Base-by-base conservation (phyloP, 345 rosid genomes). In the Reutealis trisperma region DNA sequence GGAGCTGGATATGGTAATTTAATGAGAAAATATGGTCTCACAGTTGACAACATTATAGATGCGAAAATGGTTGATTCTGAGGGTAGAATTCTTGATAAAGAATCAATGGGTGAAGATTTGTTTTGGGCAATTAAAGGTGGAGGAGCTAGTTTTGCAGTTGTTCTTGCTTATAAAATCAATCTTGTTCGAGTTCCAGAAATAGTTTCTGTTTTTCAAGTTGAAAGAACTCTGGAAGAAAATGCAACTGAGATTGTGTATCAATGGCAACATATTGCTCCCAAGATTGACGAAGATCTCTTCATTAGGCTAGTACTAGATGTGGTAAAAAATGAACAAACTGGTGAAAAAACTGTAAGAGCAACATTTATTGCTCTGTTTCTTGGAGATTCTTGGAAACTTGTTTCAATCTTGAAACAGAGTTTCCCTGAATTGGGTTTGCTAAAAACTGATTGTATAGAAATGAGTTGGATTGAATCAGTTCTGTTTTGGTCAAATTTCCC, bases 61-160 rank as follows among this genome's bases (percentile, higher is more conserved):
- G 60, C 73, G 15, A 12, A 32, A 34, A 1, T 70, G 16, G 21
- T 70, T 18, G 60, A 70, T 54, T 61, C n/a, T 44, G 30, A 52
- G 0, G 73, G 73, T 8, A 30, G 25, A 70, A 6, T 55, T 16
- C 63, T 52, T 5, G 74, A 71, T 2, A 30, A 61, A 32, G 21
- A 10, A 19, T 71, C 74, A 2, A 71, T 71, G 74, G 74, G 74
- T 5, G 63, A 71, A 34, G 74, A 71, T 25, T 8, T 71, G 3
- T 71, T 71, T 32, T 71, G 74, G 74, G 74, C 74, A 0, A 71
- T 54, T 6, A 34, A 47, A 32, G 74, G 74, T 5, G 74, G 74
- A 12, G 74, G 63, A 54, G 74, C 62, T 34, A 71, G 30, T 25
- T 71, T 71, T 21, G 74, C 63, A 16, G 49, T 71, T 12, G 63